A percentile compares a stretch with the other conserved stretches of the same genome.
phyloP scores from a whole-genome alignment of 108 stramenopile genomes.

The Fragilaria crotonensis region DNA sequence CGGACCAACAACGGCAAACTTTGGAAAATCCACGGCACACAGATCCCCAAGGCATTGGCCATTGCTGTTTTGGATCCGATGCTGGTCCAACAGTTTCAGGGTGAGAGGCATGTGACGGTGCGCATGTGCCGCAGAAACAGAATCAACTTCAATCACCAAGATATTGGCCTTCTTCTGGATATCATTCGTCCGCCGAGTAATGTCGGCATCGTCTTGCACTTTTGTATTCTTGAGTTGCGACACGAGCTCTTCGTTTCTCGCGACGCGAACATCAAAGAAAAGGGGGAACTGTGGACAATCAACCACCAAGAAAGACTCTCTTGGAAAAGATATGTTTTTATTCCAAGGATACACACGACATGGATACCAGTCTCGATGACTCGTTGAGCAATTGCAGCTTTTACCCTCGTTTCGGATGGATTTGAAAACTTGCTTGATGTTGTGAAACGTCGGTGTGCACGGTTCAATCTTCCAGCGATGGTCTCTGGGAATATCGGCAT shows the following conservation, averaged over 20 bases:
- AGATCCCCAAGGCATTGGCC: not conserved
- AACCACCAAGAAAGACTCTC: not conserved
- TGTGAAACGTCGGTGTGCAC: not conserved
- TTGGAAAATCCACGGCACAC: constrained; percentile 8
- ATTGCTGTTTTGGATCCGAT: constrained; percentile 12
- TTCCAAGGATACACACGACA: constrained; percentile 21
- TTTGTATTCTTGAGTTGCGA: not conserved
- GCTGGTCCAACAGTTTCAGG: constrained; percentile 16
- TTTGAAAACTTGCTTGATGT: constrained; percentile 3
- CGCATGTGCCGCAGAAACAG: constrained; percentile 30
- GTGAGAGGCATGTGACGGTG: constrained; percentile 48
- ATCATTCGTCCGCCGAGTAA: no score
- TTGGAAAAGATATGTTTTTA: not conserved
- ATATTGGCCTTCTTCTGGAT: no score
- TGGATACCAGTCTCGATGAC: constrained; percentile 7
- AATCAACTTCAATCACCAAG: constrained; percentile 45
- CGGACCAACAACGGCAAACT: constrained; percentile 12
- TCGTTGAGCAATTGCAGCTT: constrained; percentile 23
- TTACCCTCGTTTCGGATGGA: not conserved
- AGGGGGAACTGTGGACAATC: not conserved
- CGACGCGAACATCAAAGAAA: not conserved
- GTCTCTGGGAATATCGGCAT: constrained; percentile 40
- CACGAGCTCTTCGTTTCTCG: not conserved
- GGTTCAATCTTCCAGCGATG: not conserved
- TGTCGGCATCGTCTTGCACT: not conserved